Evolutionary conservation across 306 rosid genomes (phyloP).

Genomic region (Dryas alaskensis): DNA sequence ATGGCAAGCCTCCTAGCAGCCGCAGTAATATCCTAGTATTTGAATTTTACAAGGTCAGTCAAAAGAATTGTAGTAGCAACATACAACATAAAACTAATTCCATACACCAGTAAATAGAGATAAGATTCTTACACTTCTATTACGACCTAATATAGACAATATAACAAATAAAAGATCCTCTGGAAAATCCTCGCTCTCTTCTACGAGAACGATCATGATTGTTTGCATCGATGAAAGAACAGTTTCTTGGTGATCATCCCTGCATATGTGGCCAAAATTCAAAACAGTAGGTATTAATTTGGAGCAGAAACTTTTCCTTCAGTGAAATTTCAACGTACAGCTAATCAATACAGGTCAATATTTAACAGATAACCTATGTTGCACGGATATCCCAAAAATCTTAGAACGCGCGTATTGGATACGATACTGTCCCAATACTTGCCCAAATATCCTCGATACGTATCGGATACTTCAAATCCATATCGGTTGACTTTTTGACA

Average conservation of each 20-base stretch:
- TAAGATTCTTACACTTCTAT: conserved; percentile 60
- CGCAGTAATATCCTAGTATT: conserved; percentile 66
- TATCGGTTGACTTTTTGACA: no score
- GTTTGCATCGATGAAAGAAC: conserved; percentile 92
- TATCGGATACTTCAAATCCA: no score
- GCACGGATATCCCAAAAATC: no score
- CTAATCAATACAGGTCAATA: not conserved
- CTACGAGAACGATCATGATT: conserved; percentile 84
- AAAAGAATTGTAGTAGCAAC: conserved; percentile 3
- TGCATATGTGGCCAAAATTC: conserved; percentile 33
- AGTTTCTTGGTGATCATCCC: conserved; percentile 95
- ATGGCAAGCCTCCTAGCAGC: conserved; percentile 98
- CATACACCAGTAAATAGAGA: conserved; percentile 24
- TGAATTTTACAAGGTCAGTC: conserved; percentile 24
- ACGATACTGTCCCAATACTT: no score
- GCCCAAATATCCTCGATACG: no score
- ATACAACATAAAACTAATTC: conserved; percentile 14
- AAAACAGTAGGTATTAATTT: not conserved
- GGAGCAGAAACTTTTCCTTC: not conserved
- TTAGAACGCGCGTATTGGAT: no score
- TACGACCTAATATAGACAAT: conserved; percentile 74
- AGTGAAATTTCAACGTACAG: not conserved
- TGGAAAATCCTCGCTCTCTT: conserved; percentile 89
- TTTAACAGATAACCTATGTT: not conserved
- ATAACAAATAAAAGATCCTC: conserved; percentile 67